These are phyloP conservation scores for Cercophora newfieldiana DNA, from an alignment of 495 filamentous ascomycete species.

Conservation along the genomic window DNA sequence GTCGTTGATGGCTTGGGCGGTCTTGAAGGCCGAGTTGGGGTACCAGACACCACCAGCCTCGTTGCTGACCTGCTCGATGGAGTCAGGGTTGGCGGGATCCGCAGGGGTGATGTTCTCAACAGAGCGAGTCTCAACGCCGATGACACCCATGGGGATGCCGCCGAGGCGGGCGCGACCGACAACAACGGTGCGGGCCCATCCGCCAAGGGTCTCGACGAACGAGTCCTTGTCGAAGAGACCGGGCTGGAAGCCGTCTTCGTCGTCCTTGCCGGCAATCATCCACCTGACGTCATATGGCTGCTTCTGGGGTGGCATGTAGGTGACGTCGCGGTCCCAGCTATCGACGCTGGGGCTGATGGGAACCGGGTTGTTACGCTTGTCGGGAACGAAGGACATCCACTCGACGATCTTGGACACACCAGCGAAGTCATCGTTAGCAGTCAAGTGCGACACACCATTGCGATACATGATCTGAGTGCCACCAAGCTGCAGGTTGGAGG, in stretches of 20 bases:
- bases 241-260: slow-evolving; percentile 69
- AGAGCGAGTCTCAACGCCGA: slow-evolving; percentile 91
- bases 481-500: slow-evolving; percentile 97
- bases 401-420: slow-evolving; percentile 97
- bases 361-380: slow-evolving; percentile 85
- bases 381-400: slow-evolving; percentile 95
- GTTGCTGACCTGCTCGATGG: slow-evolving; percentile 86
- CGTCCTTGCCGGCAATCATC: slow-evolving; percentile 88
- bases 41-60: slow-evolving; percentile 99
- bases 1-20: slow-evolving; percentile 95
- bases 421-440: slow-evolving; percentile 94
- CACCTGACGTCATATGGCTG: slow-evolving; percentile 91
- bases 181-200: slow-evolving; percentile 95
- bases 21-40: slow-evolving; percentile 99
- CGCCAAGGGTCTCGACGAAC: slow-evolving; percentile 93
- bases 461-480: slow-evolving; percentile 99
- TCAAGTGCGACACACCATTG: slow-evolving; percentile 99
- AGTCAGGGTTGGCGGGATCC: slow-evolving; percentile 98
- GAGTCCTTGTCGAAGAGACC: slow-evolving; percentile 96
- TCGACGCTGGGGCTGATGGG: slow-evolving; percentile 85
- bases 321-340: slow-evolving; percentile 88
- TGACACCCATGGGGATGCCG: slow-evolving; percentile 98
- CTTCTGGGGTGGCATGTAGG: slow-evolving; percentile 81
- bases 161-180: slow-evolving; percentile 95
- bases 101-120: slow-evolving; percentile 97